Base-by-base conservation (phyloP, 208 protist genomes). In the Leishmania mexicana region DNA sequence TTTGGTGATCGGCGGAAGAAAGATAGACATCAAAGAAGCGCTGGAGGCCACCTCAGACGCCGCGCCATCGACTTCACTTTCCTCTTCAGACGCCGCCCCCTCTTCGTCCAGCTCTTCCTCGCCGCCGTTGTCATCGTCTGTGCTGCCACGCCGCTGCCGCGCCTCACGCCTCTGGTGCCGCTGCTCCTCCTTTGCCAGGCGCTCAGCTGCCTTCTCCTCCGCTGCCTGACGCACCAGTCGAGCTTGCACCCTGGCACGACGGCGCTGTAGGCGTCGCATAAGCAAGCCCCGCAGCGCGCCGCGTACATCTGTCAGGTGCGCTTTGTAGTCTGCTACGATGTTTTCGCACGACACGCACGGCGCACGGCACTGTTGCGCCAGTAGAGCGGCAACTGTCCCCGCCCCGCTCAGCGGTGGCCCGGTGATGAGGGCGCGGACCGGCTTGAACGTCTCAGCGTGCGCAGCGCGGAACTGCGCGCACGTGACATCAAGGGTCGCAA, bases 361-460 rank as follows among this genome's bases (percentile, higher is more conserved):
- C 49, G 97, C 80, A 67, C 82, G 75, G 87, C 96, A 97, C 51
- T 91, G 74, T 57, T 75, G 57, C 2, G 89, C 90, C 1, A 99
- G 71, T 13, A 53, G 49, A 4, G 54, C 51, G 2, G 95, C 88
- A 15, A 96, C 81, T 2, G 80, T 75, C 35, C 90, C 90, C 70
- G 86, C 93, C 35, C 92, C 93, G 31, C 83, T 88, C 21, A 94
- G 86, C 54, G 98, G 98, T 21, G 98, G 98, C 8, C 98, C 98
- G 21, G 93, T 83, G 10, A 99, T 75, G 60, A 97, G 54, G 58
- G 96, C 31, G 35, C 93, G 89, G 45, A 97, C 74, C 15, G 98
- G 95, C 31, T 81, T 60, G 21, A 97, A 82, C 1, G 35, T 0
- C 53, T 83, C 79, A 28, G 7, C 54, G 38, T 93, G 89, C 57